Evolutionary conservation across 495 filamentous ascomycete species (phyloP).

Genomic region (Aspergillus conjunctus): DNA sequence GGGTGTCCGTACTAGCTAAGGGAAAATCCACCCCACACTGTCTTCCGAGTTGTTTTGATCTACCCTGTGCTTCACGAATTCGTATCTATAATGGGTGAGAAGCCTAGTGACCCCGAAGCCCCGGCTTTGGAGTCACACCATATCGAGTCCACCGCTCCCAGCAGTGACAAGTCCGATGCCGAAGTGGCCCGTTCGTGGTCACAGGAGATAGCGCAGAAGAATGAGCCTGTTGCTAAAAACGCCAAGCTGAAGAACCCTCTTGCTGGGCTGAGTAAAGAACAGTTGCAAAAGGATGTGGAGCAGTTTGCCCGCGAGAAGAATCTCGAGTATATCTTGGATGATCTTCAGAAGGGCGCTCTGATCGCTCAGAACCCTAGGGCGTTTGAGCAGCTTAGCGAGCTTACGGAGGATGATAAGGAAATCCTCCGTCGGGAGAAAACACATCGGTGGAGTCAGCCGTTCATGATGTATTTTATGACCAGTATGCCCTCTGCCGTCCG

Average conservation of each 20-base stretch:
- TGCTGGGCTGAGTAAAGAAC: constrained; percentile 53
- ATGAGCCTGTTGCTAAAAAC: constrained; percentile 32
- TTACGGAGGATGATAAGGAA: constrained; percentile 56
- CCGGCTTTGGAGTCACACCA: constrained; percentile 9
- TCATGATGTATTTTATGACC: constrained; percentile 57
- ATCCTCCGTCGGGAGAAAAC: constrained; percentile 58
- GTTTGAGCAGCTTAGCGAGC: constrained; percentile 30
- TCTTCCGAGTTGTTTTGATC: no score
- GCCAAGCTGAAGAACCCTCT: constrained; percentile 49
- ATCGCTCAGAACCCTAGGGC: constrained; percentile 57
- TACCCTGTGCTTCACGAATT: not conserved
- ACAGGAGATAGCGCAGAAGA: constrained; percentile 11
- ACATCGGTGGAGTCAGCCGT: constrained; percentile 53
- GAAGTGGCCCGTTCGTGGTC: constrained; percentile 23
- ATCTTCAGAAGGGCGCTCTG: constrained; percentile 66
- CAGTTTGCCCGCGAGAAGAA: constrained; percentile 58
- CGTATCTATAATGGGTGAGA: constrained; percentile 18
- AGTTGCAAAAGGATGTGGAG: constrained; percentile 59
- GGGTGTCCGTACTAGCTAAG: no score
- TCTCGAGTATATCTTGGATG: constrained; percentile 57
- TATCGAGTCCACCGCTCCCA: constrained; percentile 17
- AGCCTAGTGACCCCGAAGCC: constrained; percentile 19
- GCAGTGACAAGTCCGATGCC: constrained; percentile 17
- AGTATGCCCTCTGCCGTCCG: constrained; percentile 26
- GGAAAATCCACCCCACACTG: no score